A percentile compares a stretch with the other conserved stretches of the same genome.
Conservation (phyloP, 768 basidiomycete genomes). For the Cystofilobasidium bisporidii region DNA sequence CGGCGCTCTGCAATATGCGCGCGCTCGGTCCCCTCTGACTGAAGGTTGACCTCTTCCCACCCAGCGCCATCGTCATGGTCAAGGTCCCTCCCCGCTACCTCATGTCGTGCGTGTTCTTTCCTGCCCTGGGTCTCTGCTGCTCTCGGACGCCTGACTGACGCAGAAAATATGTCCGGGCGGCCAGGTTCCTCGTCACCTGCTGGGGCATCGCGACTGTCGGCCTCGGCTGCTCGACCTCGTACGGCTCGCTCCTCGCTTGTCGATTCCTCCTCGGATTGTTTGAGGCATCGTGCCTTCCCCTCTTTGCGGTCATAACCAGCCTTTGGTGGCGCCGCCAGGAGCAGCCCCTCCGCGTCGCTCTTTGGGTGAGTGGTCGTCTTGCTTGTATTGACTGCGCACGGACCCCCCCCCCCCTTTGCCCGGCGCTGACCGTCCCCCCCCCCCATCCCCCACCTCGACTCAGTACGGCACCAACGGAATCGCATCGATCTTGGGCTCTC, state of each 20-base stretch:
- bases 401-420: too few relatives aligned
- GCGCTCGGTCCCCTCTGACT: too few relatives aligned
- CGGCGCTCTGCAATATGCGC: too few relatives aligned
- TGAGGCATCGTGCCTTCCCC: constrained; percentile 39
- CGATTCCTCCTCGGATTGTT: constrained; percentile 41
- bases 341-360: constrained; percentile 33
- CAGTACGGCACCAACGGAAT: constrained; percentile 42
- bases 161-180: too few relatives aligned
- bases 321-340: constrained; percentile 34
- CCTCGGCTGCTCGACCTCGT: constrained; percentile 34
- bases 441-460: background rate
- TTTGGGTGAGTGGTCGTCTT: constrained; percentile 23
- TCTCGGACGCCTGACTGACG: too few relatives aligned
- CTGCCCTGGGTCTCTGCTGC: too few relatives aligned
- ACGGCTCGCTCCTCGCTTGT: constrained; percentile 34
- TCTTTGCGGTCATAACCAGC: constrained; percentile 40
- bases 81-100: constrained; percentile 33
- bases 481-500: constrained; percentile 45
- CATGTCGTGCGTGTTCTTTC: too few relatives aligned
- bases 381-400: too few relatives aligned
- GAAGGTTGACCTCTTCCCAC: too few relatives aligned
- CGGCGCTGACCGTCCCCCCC: too few relatives aligned
- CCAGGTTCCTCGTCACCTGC: constrained; percentile 30
- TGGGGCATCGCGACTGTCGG: constrained; percentile 31
- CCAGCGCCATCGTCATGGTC: constrained; percentile 35